Evolutionary conservation across 129 eudicot species (phyloP).

Genomic region (Pittosporum tobira): DNA sequence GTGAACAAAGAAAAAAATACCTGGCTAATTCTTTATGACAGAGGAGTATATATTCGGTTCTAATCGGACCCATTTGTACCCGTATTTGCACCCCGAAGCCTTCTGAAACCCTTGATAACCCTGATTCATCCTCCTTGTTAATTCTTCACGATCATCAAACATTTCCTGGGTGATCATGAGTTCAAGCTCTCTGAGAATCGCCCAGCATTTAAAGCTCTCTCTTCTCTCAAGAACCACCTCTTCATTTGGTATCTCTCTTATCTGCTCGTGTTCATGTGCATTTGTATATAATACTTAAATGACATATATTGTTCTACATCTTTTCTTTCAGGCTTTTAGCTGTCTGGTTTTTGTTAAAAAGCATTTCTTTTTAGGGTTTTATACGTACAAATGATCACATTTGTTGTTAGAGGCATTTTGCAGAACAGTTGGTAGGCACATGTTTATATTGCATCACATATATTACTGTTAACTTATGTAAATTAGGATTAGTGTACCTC

Average conservation of each 20-base stretch:
- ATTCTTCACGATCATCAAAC: neutral
- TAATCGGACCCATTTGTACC: neutral
- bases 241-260: slow-evolving; percentile 20
- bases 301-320: too few species aligned
- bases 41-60: too few species aligned
- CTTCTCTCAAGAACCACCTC: slow-evolving; percentile 14
- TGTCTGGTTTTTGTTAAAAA: too few species aligned
- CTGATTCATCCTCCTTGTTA: slow-evolving; percentile 21
- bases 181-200: slow-evolving; percentile 33
- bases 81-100: slow-evolving; percentile 9
- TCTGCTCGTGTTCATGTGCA: neutral
- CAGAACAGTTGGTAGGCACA: too few species aligned
- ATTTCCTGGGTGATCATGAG: slow-evolving; percentile 28
- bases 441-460: too few species aligned
- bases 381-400: too few species aligned
- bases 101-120: too few species aligned
- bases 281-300: neutral
- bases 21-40: too few species aligned
- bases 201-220: slow-evolving; percentile 26
- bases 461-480: neutral
- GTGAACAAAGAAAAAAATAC: too few species aligned
- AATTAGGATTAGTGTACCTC: neutral
- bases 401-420: too few species aligned
- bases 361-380: too few species aligned
- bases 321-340: too few species aligned